Base-by-base conservation (phyloP, 1,284 basidiomycete genomes). In the Boletus sp. region DNA sequence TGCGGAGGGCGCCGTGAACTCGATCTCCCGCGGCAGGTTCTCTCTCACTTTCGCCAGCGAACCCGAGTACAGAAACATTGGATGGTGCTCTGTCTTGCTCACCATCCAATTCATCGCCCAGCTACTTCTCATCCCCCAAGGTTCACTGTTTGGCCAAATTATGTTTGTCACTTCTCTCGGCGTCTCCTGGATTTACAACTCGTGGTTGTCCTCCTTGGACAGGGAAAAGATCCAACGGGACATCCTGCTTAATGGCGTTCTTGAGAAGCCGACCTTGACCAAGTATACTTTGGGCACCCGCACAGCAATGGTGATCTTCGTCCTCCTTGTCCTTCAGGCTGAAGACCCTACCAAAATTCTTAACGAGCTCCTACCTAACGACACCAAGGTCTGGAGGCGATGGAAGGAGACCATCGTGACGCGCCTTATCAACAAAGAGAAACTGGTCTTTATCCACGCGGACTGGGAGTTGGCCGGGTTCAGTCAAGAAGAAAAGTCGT, bases 61-160 rank as follows among this genome's bases (percentile, higher is more conserved):
- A 6, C 57, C 66, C 31, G 52, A 65, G 4, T 72, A 67, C 59
- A 55, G 31, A 31, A 65, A 64, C 40, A 66, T 76, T 10, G 65
- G 73, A 27, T 61, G 69, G 37, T 75, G 66, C 44, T 73, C 72
- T 16, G 23, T 65, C n/a, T 63, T 76, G 25, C 64, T 74, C 30
- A 71, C 65, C 2, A 40, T 67, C 27, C 73, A 74, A 31, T 75
- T 74, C 62, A 46, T 76, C 23, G 60, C 64, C 23, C 74, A 77
- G 46, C 55, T 74, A 16, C 62, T 74, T 43, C 71, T 74, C 14
- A 46, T 74, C 33, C 74, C 75, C 0, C 73, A 76, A 53, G 64
- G 63, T 7, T 55, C 67, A 1, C 51, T 76, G 6, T 75, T 77
- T 28, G 75, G 75, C 21, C 75, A 77, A 53, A 64, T 74, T 27